Evolutionary conservation across 2,329 filamentous ascomycete genomes (phyloP).

Genomic region (Nothophoma quercina): DNA sequence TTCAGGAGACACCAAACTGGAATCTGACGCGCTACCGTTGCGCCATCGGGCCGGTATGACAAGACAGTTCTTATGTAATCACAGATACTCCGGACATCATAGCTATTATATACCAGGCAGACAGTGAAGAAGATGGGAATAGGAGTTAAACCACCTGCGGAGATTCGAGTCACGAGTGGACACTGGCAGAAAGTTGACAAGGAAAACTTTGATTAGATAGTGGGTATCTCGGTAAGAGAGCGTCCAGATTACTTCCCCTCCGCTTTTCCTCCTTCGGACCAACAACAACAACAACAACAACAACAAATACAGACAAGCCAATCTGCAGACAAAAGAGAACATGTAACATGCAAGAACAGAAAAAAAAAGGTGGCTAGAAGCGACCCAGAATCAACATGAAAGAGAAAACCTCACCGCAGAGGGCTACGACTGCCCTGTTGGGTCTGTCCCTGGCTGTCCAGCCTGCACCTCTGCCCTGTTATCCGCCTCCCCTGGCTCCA

Average conservation of each 20-base stretch:
- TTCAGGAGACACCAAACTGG: slow-evolving; percentile 35
- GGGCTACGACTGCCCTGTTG: not conserved
- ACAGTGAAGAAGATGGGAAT: no score
- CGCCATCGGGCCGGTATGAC: slow-evolving; percentile 27
- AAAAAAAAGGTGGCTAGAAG: not conserved
- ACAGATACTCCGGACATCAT: no score
- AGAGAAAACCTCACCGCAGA: not conserved
- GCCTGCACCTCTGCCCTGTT: not conserved
- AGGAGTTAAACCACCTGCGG: no score
- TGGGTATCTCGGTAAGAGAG: slow-evolving; percentile 28
- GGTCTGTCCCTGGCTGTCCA: not conserved
- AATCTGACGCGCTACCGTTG: slow-evolving; percentile 42
- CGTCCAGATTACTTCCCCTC: slow-evolving; percentile 16
- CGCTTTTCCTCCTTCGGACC: not conserved
- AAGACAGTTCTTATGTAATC: slow-evolving; percentile 1
- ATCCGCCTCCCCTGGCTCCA: not conserved
- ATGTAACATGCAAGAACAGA: not conserved
- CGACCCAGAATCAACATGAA: no score
- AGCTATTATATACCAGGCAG: no score
- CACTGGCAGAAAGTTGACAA: not conserved
- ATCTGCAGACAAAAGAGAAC: no score
- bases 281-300: not conserved
- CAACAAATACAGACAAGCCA: not conserved
- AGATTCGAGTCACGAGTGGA: no score
- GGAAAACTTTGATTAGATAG: slow-evolving; percentile 11